Evolutionary conservation across 805 yeast species (phyloP), one percentile per base, ranked within the genome.

Genomic region (Starmerella etchellsii): DNA sequence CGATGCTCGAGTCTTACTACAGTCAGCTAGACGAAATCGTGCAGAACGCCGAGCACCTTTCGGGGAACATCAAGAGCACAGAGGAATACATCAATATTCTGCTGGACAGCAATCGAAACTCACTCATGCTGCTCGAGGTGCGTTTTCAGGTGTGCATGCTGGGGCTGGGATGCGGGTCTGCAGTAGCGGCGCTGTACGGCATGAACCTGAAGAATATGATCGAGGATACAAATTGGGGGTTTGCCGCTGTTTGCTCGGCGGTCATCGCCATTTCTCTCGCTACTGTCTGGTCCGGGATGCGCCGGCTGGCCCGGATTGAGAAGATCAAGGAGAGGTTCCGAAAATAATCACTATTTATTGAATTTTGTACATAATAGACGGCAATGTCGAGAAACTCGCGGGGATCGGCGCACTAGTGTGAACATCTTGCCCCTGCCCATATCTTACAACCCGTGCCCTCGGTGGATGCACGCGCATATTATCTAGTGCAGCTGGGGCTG

Each of bases 31-130:
- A 88, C 62, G 96, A 93, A 53, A 81, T 91, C 47, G 96, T 88
- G 2, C 97, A 91, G 58, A 81, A 81, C 3, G 80, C 79, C 18
- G 91, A 79, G 47, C 81, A 73, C 49, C 63, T 82, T 28, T 70
- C 76, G 25, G 71, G 81, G n/a, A 87, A 88, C 57, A 88, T 91
- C 40, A 74, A 74, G 48, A 82, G 94, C 18, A 87, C 96, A 0
- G 97, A 91, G 58, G 98, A 91, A 58, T 85, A 91, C 53, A 85
- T 87, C 45, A 85, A 85, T 54, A 87, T 91, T 49, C 80, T 91
- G 20, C 63, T 91, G 43, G 99, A 91, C 57, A 80, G 96, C 1
- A 88, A 91, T 59, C 72, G 99, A 60, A 91, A 91, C 60, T 84
- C 88, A 50, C 67, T 91, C 45, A 85, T 91, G 95, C 59, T 85